phyloP scores from a whole-genome alignment of 352 stramenopile genomes.

The Globisporangium emineosum region DNA sequence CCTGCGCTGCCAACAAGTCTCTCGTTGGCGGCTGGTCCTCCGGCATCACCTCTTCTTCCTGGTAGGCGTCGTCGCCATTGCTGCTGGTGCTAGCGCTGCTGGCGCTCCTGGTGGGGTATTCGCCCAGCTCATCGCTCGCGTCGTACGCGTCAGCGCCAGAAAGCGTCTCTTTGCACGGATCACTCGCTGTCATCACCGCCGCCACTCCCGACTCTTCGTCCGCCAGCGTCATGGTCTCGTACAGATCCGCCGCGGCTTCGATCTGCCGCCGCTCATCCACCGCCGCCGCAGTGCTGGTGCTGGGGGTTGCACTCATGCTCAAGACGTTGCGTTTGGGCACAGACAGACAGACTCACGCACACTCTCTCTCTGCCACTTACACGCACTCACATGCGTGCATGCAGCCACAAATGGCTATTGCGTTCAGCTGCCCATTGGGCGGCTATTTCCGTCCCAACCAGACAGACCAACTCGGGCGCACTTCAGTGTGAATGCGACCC shows the following conservation, averaged over 20 bases:
- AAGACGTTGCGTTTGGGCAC: not conserved
- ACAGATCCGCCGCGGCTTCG: slow-evolving; percentile 9
- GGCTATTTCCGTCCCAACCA: not conserved
- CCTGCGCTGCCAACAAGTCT: not conserved
- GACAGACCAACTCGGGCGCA: not conserved
- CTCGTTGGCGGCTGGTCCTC: not conserved
- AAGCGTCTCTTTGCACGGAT: not conserved
- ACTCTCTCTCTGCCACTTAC: not conserved
- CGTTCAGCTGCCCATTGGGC: not conserved
- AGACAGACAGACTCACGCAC: not conserved
- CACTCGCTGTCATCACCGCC: not conserved
- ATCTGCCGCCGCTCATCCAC: slow-evolving; percentile 5
- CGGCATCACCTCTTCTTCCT: not conserved
- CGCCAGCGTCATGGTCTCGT: slow-evolving; percentile 1
- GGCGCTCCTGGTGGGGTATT: not conserved
- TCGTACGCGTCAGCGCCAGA: not conserved
- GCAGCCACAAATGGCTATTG: not conserved
- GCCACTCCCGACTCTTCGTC: not conserved
- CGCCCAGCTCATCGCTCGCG: not conserved
- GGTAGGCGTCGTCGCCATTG: too few species aligned
- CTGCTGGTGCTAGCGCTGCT: slow-evolving; percentile 2
- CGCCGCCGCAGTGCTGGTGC: not conserved
- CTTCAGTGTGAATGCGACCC: not conserved
- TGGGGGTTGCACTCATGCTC: not conserved
- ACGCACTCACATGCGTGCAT: not conserved